phyloP scores from a whole-genome alignment of 345 rosid genomes.

The Clausena lansium region DNA sequence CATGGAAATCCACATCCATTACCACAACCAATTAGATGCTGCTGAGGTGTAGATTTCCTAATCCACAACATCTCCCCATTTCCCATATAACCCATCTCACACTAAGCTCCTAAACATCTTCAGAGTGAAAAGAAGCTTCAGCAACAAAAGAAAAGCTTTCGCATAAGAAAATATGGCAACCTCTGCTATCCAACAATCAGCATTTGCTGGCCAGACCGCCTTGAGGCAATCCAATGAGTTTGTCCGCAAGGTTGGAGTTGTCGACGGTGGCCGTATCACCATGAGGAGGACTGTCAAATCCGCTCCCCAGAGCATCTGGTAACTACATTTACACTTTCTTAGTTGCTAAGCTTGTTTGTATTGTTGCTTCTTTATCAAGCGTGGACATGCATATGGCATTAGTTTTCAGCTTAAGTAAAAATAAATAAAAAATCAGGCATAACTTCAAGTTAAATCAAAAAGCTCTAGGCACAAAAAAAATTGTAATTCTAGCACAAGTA shows the following conservation, averaged over 20 bases:
- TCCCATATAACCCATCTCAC: slow-evolving; percentile 32
- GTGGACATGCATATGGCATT: neutral
- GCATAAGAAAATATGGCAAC: slow-evolving; percentile 57
- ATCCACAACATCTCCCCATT: slow-evolving; percentile 32
- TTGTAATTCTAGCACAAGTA: neutral
- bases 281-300: slow-evolving; percentile 87
- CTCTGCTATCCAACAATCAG: slow-evolving; percentile 77
- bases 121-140: neutral
- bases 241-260: slow-evolving; percentile 60
- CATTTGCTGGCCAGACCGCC: slow-evolving; percentile 75
- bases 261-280: slow-evolving; percentile 60
- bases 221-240: slow-evolving; percentile 71
- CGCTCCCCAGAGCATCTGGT: slow-evolving; percentile 90
- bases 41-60: slow-evolving; percentile 53
- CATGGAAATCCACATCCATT: slow-evolving; percentile 41
- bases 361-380: neutral
- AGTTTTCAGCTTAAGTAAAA: neutral
- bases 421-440: neutral
- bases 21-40: slow-evolving; percentile 38
- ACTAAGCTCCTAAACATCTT: neutral
- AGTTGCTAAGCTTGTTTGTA: neutral
- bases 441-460: neutral
- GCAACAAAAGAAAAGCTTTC: neutral
- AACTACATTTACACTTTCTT: neutral
- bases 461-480: neutral